These are phyloP conservation scores for Acorus calamus DNA, from an alignment of 106 monocot species.

Conservation along the genomic window DNA sequence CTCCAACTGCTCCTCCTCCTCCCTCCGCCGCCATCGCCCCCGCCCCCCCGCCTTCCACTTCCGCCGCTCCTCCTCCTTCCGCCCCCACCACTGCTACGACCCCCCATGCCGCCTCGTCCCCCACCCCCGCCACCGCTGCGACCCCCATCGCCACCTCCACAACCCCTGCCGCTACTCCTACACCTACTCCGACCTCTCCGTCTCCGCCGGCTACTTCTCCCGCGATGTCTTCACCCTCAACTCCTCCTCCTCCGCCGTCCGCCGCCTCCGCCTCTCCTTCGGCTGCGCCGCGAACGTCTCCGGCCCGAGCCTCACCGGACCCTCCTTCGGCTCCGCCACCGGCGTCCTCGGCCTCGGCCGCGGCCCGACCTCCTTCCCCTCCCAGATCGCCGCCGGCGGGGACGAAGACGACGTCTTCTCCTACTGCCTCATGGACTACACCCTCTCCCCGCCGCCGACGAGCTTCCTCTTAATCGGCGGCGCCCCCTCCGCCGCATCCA, in stretches of 20 bases:
- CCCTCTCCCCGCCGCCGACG: constrained; percentile 31
- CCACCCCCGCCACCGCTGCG: constrained; percentile 2
- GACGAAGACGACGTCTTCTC: constrained; percentile 18
- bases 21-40: constrained; percentile 27
- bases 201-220: constrained; percentile 32
- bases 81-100: constrained; percentile 29
- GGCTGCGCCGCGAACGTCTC: constrained; percentile 35
- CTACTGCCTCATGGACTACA: constrained; percentile 47
- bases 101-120: neutral
- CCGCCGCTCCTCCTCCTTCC: constrained; percentile 29
- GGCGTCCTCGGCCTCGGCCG: constrained; percentile 40
- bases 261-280: constrained; percentile 13
- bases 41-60: constrained; percentile 29
- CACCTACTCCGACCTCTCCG: constrained; percentile 37
- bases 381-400: constrained; percentile 16
- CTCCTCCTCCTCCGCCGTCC: neutral
- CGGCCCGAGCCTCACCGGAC: constrained; percentile 7
- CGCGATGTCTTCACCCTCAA: constrained; percentile 17
- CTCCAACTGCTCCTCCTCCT: constrained; percentile 1
- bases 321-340: constrained; percentile 3
- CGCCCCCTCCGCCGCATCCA: neutral
- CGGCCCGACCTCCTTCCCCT: constrained; percentile 44
- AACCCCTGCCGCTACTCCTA: constrained; percentile 43
- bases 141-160: constrained; percentile 12
- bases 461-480: constrained; percentile 42